Base-by-base conservation (phyloP, 352 stramenopile genomes). In the Albugo laibachii region DNA sequence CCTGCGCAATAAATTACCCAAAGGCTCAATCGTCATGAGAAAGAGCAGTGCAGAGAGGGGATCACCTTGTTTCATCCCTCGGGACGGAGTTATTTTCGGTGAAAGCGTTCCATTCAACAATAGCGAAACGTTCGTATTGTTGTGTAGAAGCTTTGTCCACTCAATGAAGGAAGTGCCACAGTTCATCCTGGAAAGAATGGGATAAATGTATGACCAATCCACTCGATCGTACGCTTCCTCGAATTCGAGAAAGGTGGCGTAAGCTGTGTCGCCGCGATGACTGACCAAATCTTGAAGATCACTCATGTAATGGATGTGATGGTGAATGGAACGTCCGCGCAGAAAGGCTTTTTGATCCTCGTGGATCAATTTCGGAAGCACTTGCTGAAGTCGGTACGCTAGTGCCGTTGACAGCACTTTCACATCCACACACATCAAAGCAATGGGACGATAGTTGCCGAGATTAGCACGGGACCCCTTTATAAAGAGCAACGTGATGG, bases 391-490 rank as follows among this genome's bases (percentile, higher is more conserved):
- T 1, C 49, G 31, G 13, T 54, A 41, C 0, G 53, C 20, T 16
- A 61, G 47, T 0, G 45, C 37, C 36, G 52, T 47, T 0, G 58
- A 55, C 5, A 55, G 41, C 19, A 55, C 38, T 41, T 61, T 59
- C 1, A 55, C 47, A 16, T 61, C 55, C 16, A 63, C 59, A 10
- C 43, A 47, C 49, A 66, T 54, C 15, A 66, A 50, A 10, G 24
- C 24, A 31, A 31, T 31, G 8, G 24, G 24, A 31, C 24, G 24
- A 8, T 31, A 31, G 24, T 31, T 43, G 38, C 38, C 3, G 0
- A 49, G 52, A 0, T 51, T 46, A 0, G 14, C 36, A 2, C 53
- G 45, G 4, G 50, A 43, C 0, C 58, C 43, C 3, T 47, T 47
- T 48, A 58, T 63, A 48, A 52, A 45, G 1, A 66, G 37, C 13